A percentile compares a stretch with the other conserved stretches of the same genome.
These are phyloP conservation scores for Vicia sativa DNA, from an alignment of 306 rosid species.

Conservation along the genomic window DNA sequence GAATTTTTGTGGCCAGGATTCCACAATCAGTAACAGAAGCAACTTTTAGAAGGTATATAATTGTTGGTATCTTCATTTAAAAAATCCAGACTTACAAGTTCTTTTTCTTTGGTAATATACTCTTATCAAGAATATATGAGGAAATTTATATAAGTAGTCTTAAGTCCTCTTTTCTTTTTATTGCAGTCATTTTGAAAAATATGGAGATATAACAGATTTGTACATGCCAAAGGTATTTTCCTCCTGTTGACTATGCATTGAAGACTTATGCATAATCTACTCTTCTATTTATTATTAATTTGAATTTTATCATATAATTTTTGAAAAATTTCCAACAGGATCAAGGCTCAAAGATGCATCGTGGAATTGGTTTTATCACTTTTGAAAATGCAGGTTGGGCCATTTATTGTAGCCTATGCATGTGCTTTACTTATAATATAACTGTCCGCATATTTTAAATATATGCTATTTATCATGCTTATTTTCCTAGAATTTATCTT, in stretches of 20 bases:
- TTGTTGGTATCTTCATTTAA: slow-evolving; percentile 30
- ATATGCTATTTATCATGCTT: not conserved
- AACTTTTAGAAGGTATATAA: slow-evolving; percentile 71
- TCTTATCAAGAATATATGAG: slow-evolving; percentile 1
- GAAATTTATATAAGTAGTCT: slow-evolving; percentile 18
- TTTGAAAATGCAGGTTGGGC: slow-evolving; percentile 86
- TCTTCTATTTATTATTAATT: slow-evolving; percentile 13
- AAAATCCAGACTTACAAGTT: not conserved
- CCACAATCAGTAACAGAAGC: slow-evolving; percentile 87
- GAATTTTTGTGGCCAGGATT: slow-evolving; percentile 97
- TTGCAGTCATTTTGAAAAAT: slow-evolving; percentile 95
- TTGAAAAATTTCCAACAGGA: slow-evolving; percentile 58
- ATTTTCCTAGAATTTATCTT: not conserved
- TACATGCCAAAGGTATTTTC: slow-evolving; percentile 96
- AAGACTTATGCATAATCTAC: not conserved
- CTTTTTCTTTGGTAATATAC: slow-evolving; percentile 4
- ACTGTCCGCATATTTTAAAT: slow-evolving; percentile 23
- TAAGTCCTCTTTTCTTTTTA: not conserved
- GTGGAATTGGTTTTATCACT: slow-evolving; percentile 98
- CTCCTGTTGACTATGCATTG: slow-evolving; percentile 19
- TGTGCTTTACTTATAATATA: not conserved
- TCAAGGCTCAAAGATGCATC: slow-evolving; percentile 89
- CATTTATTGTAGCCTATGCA: slow-evolving; percentile 22
- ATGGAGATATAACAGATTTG: slow-evolving; percentile 96
- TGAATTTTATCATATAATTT: slow-evolving; percentile 10